phyloP scores from a whole-genome alignment of 139 green algal species.

The Chlorella sp. region DNA sequence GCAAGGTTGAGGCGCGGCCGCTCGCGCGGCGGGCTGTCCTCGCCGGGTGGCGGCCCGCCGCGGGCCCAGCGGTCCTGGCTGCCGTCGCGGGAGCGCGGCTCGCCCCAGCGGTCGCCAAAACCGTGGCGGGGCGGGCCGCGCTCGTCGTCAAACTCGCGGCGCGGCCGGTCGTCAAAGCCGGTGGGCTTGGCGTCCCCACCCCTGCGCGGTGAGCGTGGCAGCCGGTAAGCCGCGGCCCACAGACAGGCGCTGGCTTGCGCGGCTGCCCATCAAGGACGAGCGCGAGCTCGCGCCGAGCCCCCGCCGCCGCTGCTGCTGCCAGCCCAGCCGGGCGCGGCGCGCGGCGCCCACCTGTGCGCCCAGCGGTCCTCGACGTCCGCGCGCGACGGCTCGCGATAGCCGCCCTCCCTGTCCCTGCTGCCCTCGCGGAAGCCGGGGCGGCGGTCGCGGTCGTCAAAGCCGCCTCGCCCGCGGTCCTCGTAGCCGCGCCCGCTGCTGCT shows the following conservation, averaged over 20 bases:
- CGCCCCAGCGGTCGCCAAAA: constrained; percentile 16
- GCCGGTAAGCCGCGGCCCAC: too few species aligned
- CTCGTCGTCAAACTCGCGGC: constrained; percentile 28
- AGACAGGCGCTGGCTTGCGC: too few species aligned
- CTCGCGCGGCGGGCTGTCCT: constrained; percentile 18
- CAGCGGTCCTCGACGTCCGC: constrained; percentile 49
- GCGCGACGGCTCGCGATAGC: constrained; percentile 28
- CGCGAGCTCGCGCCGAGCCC: too few species aligned
- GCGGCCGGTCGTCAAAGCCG: constrained; percentile 27
- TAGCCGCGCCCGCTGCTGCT: constrained; percentile 13
- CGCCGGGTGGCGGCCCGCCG: neutral
- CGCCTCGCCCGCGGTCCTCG: constrained; percentile 12
- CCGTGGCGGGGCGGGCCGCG: constrained; percentile 5
- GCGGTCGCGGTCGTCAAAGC: constrained; percentile 43
- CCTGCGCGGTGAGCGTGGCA: too few species aligned
- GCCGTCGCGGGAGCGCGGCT: neutral
- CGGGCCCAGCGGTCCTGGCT: constrained; percentile 6
- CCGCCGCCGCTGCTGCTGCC: too few species aligned
- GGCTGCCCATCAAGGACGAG: too few species aligned
- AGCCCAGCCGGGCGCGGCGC: too few species aligned
- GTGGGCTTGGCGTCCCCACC: constrained; percentile 29
- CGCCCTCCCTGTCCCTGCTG: neutral
- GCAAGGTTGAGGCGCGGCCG: constrained; percentile 64
- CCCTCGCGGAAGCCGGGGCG: constrained; percentile 38
- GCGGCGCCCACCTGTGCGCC: constrained; percentile 15